Evolutionary conservation across 2,329 filamentous ascomycete species (phyloP).

Genomic region (Ascocoryne sarcoides): DNA sequence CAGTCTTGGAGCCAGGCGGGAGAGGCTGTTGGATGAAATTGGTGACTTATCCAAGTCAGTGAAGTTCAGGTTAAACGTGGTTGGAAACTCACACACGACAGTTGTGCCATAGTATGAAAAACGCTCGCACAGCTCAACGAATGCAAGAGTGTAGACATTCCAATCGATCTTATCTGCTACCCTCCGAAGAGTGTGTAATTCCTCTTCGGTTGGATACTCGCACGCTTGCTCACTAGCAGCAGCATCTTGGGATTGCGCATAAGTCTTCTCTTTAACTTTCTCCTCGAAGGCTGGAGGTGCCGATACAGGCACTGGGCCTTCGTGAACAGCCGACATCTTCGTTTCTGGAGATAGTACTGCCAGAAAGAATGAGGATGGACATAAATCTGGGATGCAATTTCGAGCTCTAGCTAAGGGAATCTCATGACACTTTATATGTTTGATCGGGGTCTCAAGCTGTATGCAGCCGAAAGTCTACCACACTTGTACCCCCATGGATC

Average conservation of each 20-base stretch:
- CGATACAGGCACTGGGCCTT: background rate
- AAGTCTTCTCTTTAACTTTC: background rate
- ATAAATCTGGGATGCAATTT: no score
- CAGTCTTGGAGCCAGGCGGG: slow-evolving; percentile 35
- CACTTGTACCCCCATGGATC: background rate
- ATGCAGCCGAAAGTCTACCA: background rate
- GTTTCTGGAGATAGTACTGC: background rate
- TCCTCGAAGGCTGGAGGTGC: background rate
- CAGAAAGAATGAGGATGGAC: background rate
- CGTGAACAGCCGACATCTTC: background rate
- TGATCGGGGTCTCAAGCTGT: background rate
- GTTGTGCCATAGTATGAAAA: slow-evolving; percentile 56
- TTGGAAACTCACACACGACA: slow-evolving; percentile 43
- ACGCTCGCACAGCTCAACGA: slow-evolving; percentile 56
- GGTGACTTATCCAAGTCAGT: slow-evolving; percentile 31
- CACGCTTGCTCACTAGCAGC: slow-evolving; percentile 32
- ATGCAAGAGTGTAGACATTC: slow-evolving; percentile 41
- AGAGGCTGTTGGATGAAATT: slow-evolving; percentile 44
- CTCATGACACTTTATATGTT: background rate
- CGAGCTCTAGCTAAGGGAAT: background rate
- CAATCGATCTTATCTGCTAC: slow-evolving; percentile 22
- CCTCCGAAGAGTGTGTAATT: slow-evolving; percentile 20
- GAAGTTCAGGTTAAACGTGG: background rate
- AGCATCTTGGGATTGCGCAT: background rate
- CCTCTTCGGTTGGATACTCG: slow-evolving; percentile 29